Base-by-base conservation (phyloP, 2,329 filamentous ascomycete genomes). In the Onygenales sp. region DNA sequence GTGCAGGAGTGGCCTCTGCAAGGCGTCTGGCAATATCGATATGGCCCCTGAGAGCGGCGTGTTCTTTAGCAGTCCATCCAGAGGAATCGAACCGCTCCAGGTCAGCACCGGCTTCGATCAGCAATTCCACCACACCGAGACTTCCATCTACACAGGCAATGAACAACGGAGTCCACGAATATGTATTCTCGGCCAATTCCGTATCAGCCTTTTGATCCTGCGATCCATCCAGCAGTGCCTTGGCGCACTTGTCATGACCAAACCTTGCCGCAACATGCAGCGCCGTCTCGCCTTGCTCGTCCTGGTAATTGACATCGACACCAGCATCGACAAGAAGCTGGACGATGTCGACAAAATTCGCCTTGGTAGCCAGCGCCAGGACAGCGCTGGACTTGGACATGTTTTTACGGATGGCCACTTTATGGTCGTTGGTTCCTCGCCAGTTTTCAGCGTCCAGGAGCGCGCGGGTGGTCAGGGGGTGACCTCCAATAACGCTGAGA, bases 111-210 rank as follows among this genome's bases (percentile, higher is more conserved):
- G 86, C 85, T 48, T 85, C 80, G 42, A 95, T 80, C 4, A 98
- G 77, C 27, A 93, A 75, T 63, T 90, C 79, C 0, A 87, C 87
- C 42, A 95, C 82, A 0, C 78, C 71, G 9, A 89, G 69, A 58
- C 90, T 86, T 0, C 92, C 92, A 63, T 98, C 91, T 2, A 97
- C 92, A 52, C 87, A 88, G 8, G 92, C 88, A 58, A 95, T 86
- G 64, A 95, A 93, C 10, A 98, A 75, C n/a, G 93, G 88, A 0
- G 93, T 96, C 92, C 93, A 98, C 2, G 86, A 83, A 65, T 94
- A 97, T 0, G 86, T 86, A 52, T 86, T 87, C 65, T 98, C 93
- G 0, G 80, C 73, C 37, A 94, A 73, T 61, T 95, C 86, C 0
- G 90, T 74, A 57, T 96, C 74, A 0, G 85, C 84, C 63, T 85